Base-by-base conservation (phyloP, 1,284 basidiomycete species). In the Athelia psychrophila region DNA sequence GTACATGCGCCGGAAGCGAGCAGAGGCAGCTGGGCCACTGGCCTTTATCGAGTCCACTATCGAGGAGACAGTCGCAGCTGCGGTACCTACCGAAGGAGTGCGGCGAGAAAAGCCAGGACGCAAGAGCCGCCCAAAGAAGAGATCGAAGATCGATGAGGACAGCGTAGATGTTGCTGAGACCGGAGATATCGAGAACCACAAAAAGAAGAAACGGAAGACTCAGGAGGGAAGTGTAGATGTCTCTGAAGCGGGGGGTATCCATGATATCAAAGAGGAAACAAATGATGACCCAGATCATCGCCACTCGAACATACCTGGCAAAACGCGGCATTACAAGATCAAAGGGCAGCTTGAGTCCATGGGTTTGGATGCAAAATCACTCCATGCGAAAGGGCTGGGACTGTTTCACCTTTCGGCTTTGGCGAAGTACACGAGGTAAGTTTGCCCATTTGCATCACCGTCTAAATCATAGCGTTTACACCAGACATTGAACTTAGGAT, bases 1-100 rank as follows among this genome's bases (percentile, higher is more conserved):
- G 5, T 79, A 86, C 60, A 89, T 89, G 86, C 81, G 88, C 10
- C 78, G 79, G 38, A 85, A 81, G 62, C 78, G 88, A 36, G 86
- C 87, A 15, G 67, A 74, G 35, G 61, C 66, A 24, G 59, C 59
- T 2, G 82, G 82, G 5, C 38, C n/a, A n/a, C 38, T 42, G n/a
- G 6, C 38, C 20, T 6, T 8, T 22, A 16, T 9, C 6, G 38
- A 22, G 38, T 42, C 8, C 20, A n/a, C 8, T 18, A 22, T n/a
- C n/a, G 27, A 30, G 27, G 27, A 30, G 5, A 30, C 27, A 30
- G 27, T 30, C 27, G 27, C 27, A 18, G 60, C 51, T 18, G 60
- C 60, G 13, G 60, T 63, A 2, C 66, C 70, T 27, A 58, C 66
- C n/a, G 64, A 64, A 20, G 53, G 64, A 2, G 54, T 57, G 3